Evolutionary conservation across 2,329 filamentous ascomycete species (phyloP), one percentile per base, ranked within the genome.

Genomic region (Boeremia lycopersici): DNA sequence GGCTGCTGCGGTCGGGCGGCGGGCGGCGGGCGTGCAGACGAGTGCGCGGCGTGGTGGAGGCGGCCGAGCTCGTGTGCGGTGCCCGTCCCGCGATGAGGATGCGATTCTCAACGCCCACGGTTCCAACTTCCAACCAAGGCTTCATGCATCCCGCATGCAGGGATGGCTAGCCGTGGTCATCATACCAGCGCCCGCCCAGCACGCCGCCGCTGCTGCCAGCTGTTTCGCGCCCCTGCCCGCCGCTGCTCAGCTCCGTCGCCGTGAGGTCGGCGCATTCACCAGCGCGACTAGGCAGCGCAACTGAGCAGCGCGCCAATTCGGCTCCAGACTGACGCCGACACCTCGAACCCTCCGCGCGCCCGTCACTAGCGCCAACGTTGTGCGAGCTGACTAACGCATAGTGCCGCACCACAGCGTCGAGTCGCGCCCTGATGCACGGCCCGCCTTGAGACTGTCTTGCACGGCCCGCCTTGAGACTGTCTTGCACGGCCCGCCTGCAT

Each of bases 361-460:
- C 31, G 35, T 40, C 35, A 15, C 41, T 58, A 58, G 55, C 50
- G 45, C 23, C 15, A 54, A 57, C 48, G 55, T 48, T 44, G 55
- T 54, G 55, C 46, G 31, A 44, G 49, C 55, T 51, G 41, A 51
- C 55, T 48, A 50, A 50, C 46, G 35, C 19, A n/a, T 44, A 25
- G 44, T 56, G 53, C 43, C 39, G 25, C 26, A 44, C 33, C 26
- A 44, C 33, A 3, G 19, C 8, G n/a, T 17, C 26, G 52, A 46
- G 46, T 55, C 52, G 46, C 46, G 46, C 41, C 30, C 19, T 31
- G 29, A 35, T 49, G 26, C 35, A 36, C 30, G 13, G 19, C 17
- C 12, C 52, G 41, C 35, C 34, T 17, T n/a, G n/a, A n/a, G n/a
- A n/a, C n/a, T n/a, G n/a, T n/a, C n/a, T n/a, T n/a, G n/a, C n/a